A percentile compares a stretch with the other conserved stretches of the same genome.
Conservation (phyloP, 345 rosid species). For the Excoecaria cochinchinensis region DNA sequence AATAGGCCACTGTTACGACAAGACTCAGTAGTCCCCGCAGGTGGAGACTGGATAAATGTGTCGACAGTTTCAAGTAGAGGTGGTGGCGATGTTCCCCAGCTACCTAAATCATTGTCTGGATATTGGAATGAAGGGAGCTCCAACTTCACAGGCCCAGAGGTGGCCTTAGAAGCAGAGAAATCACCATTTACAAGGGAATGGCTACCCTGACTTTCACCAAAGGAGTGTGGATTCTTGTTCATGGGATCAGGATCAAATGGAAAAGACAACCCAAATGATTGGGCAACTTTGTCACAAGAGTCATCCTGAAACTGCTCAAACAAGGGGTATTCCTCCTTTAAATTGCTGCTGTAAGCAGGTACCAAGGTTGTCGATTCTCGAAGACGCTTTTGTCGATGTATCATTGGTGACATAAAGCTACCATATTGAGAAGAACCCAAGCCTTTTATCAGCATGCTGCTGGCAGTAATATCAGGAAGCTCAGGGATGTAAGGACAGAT, state of each 20-base stretch:
- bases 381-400: conserved; percentile 59
- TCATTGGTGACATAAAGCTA: conserved; percentile 49
- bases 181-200: conserved; percentile 81
- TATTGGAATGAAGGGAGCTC: conserved; percentile 99
- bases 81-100: conserved; percentile 69
- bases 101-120: conserved; percentile 71
- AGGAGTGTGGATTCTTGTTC: conserved; percentile 40
- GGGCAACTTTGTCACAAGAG: conserved; percentile 38
- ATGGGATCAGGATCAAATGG: conserved; percentile 54
- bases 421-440: conserved; percentile 56
- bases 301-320: conserved; percentile 52
- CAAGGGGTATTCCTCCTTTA: conserved; percentile 48
- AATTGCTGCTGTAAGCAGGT: conserved; percentile 42
- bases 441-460: conserved; percentile 62
- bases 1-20: conserved; percentile 82
- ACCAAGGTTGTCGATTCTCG: conserved; percentile 50
- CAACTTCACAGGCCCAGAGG: conserved; percentile 81
- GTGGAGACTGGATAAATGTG: conserved; percentile 80
- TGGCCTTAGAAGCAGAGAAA: conserved; percentile 84
- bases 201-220: conserved; percentile 62
- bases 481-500: conserved; percentile 61
- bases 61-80: conserved; percentile 70
- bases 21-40: conserved; percentile 50
- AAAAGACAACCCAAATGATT: conserved; percentile 49
- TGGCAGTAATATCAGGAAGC: conserved; percentile 52